Base-by-base conservation (phyloP, 2,329 filamentous ascomycete genomes). In the Clonostachys chloroleuca region DNA sequence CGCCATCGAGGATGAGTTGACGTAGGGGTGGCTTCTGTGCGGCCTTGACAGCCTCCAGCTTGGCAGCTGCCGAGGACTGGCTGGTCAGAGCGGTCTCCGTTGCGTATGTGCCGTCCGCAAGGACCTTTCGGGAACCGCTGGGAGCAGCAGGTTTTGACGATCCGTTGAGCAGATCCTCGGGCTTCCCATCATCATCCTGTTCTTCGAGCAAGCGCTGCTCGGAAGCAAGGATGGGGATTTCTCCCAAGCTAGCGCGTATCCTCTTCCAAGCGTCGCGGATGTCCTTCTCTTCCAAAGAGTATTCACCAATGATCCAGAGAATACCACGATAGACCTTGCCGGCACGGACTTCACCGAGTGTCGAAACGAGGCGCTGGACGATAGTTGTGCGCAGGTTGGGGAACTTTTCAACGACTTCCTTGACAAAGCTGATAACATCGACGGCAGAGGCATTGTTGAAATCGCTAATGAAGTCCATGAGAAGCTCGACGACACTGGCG, bases 391-490 rank as follows among this genome's bases (percentile, higher is more conserved):
- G 85, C 49, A 99, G 79, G 57, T 89, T 84, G 8, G 94, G 94
- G 74, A 97, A 99, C 62, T 95, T 96, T 71, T 99, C 94, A 7
- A 97, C 92, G 5, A 99, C 94, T 66, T 99, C 94, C 71, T 99
- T 99, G 53, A 99, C 92, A 62, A 99, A 99, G 47, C 90, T 92
- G 62, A 99, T 97, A 46, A 99, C 92, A 67, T 99, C 94, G 33
- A 99, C 89, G 2, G 94, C 94, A 2, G 92, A 96, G 41, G 89
- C 87, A 62, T 95, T 96, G 75, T 95, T 97, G 66, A 97, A 96
- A 66, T 99, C 94, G 45, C 89, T 90, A 60, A 99, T 96, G 64
- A 97, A 97, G 68, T 99, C 94, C 94, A 99, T 99, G 46, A 99
- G 80, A 41, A 96, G 81, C 54, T 94, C 94, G 47, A 99, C 94